Base-by-base conservation (phyloP, 2,329 filamentous ascomycete genomes). In the Pyrenochaeta sp. region DNA sequence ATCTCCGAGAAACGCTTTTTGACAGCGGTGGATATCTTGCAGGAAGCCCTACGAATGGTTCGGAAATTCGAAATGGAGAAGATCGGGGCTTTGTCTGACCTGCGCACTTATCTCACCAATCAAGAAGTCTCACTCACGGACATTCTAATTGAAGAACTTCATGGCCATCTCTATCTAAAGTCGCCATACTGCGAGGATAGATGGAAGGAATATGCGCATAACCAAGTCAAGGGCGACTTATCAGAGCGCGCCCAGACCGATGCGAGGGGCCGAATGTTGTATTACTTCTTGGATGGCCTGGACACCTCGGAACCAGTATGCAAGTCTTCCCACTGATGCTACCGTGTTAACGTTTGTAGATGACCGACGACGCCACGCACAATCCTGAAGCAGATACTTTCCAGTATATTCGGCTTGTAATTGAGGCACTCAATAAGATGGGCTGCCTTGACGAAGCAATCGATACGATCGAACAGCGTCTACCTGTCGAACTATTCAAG, bases 311-410 rank as follows among this genome's bases (percentile, higher is more conserved):
- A 77, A 50, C 71, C 72, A 28, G 73, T 75, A 66, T 47, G 71
- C 65, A 15, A 8, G 42, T 30, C 28, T 8, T 12, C 9, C 5
- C 15, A n/a, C 15, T 37, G n/a, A 12, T n/a, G 4, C 3, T 13
- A 19, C 22, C 0, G 15, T 36, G 12, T 62, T 68, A 30, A 85
- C 37, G 8, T 4, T 15, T 9, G 3, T 27, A 77, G 72, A 85
- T 96, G 76, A 85, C 89, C 3, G 95, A 99, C 74, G 95, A 99
- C 74, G 89, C 93, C 1, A 91, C 91, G 52, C 92, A 92, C 73
- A 99, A 98, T 72, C 94, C 94, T 0, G 95, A 99, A 77, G 90
- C 92, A 2, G 93, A 99, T 74, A 97, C 93, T 0, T 98, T 99
- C 74, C 91, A 91, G 73, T 99, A 99, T 74, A 90, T 98, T 49